Evolutionary conservation across 305 asterid genomes (phyloP), one percentile per base, ranked within the genome.

Genomic region (Lippia alba): DNA sequence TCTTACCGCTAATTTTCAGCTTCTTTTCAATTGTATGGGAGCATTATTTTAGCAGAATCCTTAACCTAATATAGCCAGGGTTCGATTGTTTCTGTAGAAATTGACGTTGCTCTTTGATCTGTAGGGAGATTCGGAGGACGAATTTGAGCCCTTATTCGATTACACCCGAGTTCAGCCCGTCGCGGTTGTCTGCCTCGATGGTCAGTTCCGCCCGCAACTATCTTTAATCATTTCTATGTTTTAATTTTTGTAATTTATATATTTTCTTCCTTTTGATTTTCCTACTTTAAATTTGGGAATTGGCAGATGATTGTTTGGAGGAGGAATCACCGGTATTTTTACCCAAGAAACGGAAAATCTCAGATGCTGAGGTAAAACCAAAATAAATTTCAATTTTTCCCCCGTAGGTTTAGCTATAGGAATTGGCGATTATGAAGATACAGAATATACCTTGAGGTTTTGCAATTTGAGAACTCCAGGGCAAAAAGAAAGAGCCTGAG

Each of bases 141-240:
- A 93, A 84, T 78, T 93, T 73, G 98, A 93, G 59, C 91, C 98
- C 18, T 97, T 93, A 49, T 93, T 93, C 64, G 96, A 93, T 85
- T 93, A 93, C 80, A 64, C 87, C 36, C 95, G 97, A 48, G 80
- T 91, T 69, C 98, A 91, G 79, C 98, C 97, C 3, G 46, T 24
- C 58, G 65, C 61, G 54, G 73, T 75, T 36, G 71, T 83, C 58
- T 51, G 65, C 73, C 70, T 86, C 54, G 96, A 86, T 10, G 98
- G 98, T 90, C 67, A 67, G 78, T 70, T 56, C 56, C 51, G 50
- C 54, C 30, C 16, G 18, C 48, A 2, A 12, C 16, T 58, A 3
- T 3, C 58, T 64, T 12, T 64, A 14, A 3, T 48, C 15, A 30
- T 34, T 16, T 59, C 3, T 40, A 6, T 59, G 18, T 58, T 6